Evolutionary conservation across 2,329 filamentous ascomycete species (phyloP).

Genomic region (Penicillium nordicum): DNA sequence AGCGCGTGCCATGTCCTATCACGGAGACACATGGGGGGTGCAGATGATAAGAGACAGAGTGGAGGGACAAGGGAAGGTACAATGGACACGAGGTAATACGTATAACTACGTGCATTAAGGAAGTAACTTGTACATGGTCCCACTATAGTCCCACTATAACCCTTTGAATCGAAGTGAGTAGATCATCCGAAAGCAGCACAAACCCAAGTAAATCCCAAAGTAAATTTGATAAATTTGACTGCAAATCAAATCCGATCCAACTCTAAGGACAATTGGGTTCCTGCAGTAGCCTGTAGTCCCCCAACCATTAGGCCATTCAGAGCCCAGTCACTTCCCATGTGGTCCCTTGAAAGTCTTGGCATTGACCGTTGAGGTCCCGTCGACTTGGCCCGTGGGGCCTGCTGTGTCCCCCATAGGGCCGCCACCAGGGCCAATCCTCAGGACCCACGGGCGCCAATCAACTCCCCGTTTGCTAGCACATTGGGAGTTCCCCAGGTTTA

Average conservation of each 20-base stretch:
- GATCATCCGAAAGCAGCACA: background rate
- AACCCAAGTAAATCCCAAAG: background rate
- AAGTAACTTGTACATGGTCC: conserved; percentile 2
- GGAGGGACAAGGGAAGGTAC: conserved; percentile 9
- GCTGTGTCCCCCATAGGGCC: background rate
- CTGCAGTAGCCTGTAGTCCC: conserved; percentile 4
- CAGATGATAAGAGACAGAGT: conserved; percentile 10
- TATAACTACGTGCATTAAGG: background rate
- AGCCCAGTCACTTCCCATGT: conserved; percentile 12
- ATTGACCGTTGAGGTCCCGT: background rate
- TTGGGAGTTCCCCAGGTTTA: conserved; percentile 14
- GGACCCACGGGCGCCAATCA: conserved; percentile 17
- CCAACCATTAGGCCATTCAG: conserved; percentile 14
- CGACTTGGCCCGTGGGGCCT: conserved; percentile 2
- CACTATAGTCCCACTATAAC: background rate
- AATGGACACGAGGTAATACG: background rate
- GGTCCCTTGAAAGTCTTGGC: conserved; percentile 16
- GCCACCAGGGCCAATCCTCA: background rate
- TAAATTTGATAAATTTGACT: background rate
- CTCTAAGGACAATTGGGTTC: conserved; percentile 25
- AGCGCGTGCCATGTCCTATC: conserved; percentile 28
- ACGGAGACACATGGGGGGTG: conserved; percentile 33
- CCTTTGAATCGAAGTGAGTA: background rate
- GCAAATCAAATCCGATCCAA: conserved; percentile 7
- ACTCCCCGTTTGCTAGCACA: conserved; percentile 11